Evolutionary conservation across 768 basidiomycete species (phyloP).

Genomic region (Xerocomus brunneocitrinus): DNA sequence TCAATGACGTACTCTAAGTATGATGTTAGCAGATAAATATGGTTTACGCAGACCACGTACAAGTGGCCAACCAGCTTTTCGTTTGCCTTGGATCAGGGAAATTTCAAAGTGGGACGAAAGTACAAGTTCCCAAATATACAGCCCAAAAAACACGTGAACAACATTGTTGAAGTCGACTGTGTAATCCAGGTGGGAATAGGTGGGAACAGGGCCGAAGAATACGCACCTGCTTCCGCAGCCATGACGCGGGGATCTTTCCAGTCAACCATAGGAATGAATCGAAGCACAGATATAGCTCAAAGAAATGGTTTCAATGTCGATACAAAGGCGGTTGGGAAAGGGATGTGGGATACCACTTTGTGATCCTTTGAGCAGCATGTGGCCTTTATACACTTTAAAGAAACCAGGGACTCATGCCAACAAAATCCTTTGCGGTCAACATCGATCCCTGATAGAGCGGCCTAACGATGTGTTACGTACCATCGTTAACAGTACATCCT

Average conservation of each 20-base stretch:
- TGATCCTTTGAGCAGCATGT: constrained; percentile 1
- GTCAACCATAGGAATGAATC: constrained; percentile 19
- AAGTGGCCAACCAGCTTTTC: constrained; percentile 65
- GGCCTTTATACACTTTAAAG: constrained; percentile 21
- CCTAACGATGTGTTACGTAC: constrained; percentile 18
- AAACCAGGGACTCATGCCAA: constrained; percentile 19
- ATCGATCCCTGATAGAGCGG: constrained; percentile 7
- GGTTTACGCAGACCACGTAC: constrained; percentile 36
- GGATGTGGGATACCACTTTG: constrained; percentile 3
- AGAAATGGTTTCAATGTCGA: constrained; percentile 3
- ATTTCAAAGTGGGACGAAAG: constrained; percentile 63
- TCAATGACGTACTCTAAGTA: constrained; percentile 13
- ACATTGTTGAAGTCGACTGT: constrained; percentile 56
- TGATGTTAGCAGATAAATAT: constrained; percentile 4
- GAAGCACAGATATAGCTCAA: constrained; percentile 11
- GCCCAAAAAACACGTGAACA: constrained; percentile 59
- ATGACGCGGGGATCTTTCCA: constrained; percentile 24
- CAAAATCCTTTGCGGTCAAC: constrained; percentile 4
- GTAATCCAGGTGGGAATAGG: constrained; percentile 1
- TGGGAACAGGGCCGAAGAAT: not conserved
- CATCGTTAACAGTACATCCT: not conserved
- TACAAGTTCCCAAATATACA: constrained; percentile 66
- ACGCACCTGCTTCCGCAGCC: constrained; percentile 23
- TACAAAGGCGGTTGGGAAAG: constrained; percentile 7
- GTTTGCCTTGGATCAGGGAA: constrained; percentile 54